phyloP scores from a whole-genome alignment of 768 basidiomycete genomes.

The Suillus fuscotomentosus region DNA sequence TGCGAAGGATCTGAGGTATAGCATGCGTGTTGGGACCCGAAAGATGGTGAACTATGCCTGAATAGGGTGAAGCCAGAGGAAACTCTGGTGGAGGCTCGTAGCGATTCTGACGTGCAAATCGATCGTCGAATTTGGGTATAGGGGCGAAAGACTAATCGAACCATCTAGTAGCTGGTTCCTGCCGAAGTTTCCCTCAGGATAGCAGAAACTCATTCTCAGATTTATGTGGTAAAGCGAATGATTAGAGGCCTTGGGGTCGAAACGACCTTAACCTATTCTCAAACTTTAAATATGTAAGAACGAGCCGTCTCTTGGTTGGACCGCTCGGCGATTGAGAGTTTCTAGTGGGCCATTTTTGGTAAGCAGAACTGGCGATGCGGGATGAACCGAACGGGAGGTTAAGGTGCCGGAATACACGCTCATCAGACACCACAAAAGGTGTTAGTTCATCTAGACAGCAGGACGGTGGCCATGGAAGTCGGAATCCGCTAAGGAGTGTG shows the following conservation, averaged over 20 bases:
- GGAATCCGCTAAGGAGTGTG: conserved; percentile 84
- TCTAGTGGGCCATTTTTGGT: conserved; percentile 75
- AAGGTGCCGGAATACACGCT: too few relatives aligned
- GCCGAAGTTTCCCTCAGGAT: conserved; percentile 85
- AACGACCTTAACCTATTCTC: conserved; percentile 86
- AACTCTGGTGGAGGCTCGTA: too few relatives aligned
- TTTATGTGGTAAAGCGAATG: conserved; percentile 82
- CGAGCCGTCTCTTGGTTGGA: conserved; percentile 49
- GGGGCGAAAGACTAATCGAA: conserved; percentile 96
- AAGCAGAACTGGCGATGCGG: conserved; percentile 72
- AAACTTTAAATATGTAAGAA: conserved; percentile 68
- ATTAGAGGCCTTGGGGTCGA: conserved; percentile 89
- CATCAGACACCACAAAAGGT: conserved; percentile 85
- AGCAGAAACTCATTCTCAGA: conserved; percentile 60
- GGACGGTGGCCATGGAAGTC: conserved; percentile 87
- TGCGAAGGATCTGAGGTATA: too few relatives aligned
- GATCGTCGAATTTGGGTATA: conserved; percentile 94
- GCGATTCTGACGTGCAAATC: conserved; percentile 97
- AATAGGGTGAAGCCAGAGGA: too few relatives aligned
- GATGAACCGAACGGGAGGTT: conserved; percentile 62
- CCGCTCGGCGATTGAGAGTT: conserved; percentile 58
- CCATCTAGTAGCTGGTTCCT: conserved; percentile 93
- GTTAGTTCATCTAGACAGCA: conserved; percentile 88
- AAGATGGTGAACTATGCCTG: too few relatives aligned
- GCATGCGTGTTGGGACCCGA: too few relatives aligned